phyloP scores from a whole-genome alignment of 352 stramenopile genomes.

The Globisporangium yorkense region DNA sequence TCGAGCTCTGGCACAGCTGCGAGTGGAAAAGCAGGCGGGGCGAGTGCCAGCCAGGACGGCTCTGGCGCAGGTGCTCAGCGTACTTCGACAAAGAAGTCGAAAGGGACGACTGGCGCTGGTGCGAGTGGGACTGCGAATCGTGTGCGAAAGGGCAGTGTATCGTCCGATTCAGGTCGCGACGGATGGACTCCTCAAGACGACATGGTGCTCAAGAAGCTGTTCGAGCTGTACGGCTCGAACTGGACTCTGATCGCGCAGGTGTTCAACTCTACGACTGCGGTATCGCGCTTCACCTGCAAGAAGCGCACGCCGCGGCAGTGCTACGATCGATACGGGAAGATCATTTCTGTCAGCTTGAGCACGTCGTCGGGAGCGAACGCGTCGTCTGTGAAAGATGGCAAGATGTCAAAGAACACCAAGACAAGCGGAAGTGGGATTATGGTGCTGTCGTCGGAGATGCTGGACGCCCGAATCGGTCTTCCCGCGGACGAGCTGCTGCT shows the following conservation, averaged over 20 bases:
- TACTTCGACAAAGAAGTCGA: constrained; percentile 50
- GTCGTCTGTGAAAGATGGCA: constrained; percentile 33
- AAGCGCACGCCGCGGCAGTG: constrained; percentile 79
- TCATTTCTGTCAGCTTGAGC: constrained; percentile 51
- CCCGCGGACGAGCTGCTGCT: constrained; percentile 48
- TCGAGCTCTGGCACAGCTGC: constrained; percentile 11
- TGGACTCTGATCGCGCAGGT: constrained; percentile 86
- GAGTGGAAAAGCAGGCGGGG: constrained; percentile 4
- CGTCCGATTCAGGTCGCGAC: constrained; percentile 44
- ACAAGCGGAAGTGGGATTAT: constrained; percentile 22
- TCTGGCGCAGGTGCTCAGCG: constrained; percentile 15
- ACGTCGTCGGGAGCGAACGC: constrained; percentile 2
- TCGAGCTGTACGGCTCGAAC: constrained; percentile 82
- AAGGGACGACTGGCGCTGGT: constrained; percentile 23
- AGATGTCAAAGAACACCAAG: constrained; percentile 27
- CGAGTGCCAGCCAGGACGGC: constrained; percentile 16
- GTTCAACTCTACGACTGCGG: constrained; percentile 64
- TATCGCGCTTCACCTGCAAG: constrained; percentile 69
- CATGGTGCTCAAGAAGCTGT: constrained; percentile 75
- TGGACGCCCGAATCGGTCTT: constrained; percentile 61
- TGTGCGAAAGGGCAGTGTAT: constrained; percentile 51
- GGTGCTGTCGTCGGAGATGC: constrained; percentile 34
- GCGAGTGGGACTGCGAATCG: constrained; percentile 16
- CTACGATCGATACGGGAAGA: constrained; percentile 81
- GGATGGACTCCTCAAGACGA: constrained; percentile 73